Evolutionary conservation across 345 rosid species (phyloP), one percentile per base, ranked within the genome.

Genomic region (Eucalyptus tenuipes): DNA sequence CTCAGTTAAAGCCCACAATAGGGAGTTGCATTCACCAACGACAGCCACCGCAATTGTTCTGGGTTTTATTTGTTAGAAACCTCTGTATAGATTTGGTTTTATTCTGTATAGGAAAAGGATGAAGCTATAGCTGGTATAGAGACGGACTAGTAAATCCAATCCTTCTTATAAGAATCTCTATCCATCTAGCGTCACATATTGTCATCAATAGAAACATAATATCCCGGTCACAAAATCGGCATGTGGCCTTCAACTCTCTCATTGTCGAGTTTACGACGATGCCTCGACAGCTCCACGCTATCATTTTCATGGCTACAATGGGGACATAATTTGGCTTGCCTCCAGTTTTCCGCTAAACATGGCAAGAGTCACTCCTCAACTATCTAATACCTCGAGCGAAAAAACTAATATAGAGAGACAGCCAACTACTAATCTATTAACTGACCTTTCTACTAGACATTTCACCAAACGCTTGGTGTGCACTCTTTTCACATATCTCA

Each of bases 231-330:
- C 61, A 24, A 55, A 24, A 55, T 55, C 1, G 61, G 61, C 61
- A 24, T 9, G 61, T 55, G 61, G 29, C 61, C 13, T 55, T 50
- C 61, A 10, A 9, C 61, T 55, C 3, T 55, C 61, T 24, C 61
- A 10, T 3, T 0, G 61, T 55, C 6, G 29, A 55, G 61, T 4
- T 55, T 55, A 2, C 3, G 1, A 55, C 6, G 10, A 55, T 55
- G 61, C 61, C 61, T 24, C 29, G 1, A 22, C 29, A 55, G 2
- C 27, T 55, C 61, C 27, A 55, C 12, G 61, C 6, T 10, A 24
- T 55, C 27, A 55, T 55, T 22, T 55, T 48, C 29, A 55, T 55
- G 29, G 61, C 29, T 55, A 55, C 29, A 10, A 5, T 0, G 61
- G 61, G 29, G 61, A 55, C 29, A 55, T 55, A 1, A 52, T 7